Base-by-base conservation (phyloP, 371 early-diverging fungal species). In the Saksenaea vasiformis region DNA sequence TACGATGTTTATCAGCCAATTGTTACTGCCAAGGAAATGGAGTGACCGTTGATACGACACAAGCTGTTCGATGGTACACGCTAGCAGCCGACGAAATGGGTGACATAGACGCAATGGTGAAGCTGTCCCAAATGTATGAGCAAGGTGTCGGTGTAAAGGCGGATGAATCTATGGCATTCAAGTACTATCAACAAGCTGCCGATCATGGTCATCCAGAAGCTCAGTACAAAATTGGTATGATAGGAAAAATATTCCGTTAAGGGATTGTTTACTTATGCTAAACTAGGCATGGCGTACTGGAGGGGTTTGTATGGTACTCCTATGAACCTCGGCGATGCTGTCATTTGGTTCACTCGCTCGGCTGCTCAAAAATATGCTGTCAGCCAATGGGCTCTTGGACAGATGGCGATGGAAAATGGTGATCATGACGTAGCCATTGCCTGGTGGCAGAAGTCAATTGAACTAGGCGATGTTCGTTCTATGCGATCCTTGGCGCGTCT, bases 101-200 rank as follows among this genome's bases (percentile, higher is more conserved):
- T 43, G 63, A 69, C 53, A 68, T 68, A 15, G 82, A 11, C 69
- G 76, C 51, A 59, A 73, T 65, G 73, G 74, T 62, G 75, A 85
- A 24, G 75, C 69, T 35, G 71, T 76, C 70, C 67, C 69, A 60
- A 80, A 80, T 62, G 35, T 59, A 62, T 41, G 68, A 67, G 35
- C 59, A 53, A 19, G 70, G 70, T 3, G 56, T 43, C 10, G 70
- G 64, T 60, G 35, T 58, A 5, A 37, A 63, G 15, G 10, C 37
- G 19, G 72, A 83, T 1, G 74, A 74, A 28, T 73, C 66, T 58
- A 73, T 68, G 41, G 86, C 85, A 1, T 83, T 76, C 17, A 72
- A 73, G 41, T 77, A 83, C 60, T 76, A 85, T 61, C 75, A 75
- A 43, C 62, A 59, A 27, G 67, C 73, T n/a, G 73, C 80, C 13